Evolutionary conservation across 306 rosid genomes (phyloP).

Genomic region (Dalbergia cultrata): DNA sequence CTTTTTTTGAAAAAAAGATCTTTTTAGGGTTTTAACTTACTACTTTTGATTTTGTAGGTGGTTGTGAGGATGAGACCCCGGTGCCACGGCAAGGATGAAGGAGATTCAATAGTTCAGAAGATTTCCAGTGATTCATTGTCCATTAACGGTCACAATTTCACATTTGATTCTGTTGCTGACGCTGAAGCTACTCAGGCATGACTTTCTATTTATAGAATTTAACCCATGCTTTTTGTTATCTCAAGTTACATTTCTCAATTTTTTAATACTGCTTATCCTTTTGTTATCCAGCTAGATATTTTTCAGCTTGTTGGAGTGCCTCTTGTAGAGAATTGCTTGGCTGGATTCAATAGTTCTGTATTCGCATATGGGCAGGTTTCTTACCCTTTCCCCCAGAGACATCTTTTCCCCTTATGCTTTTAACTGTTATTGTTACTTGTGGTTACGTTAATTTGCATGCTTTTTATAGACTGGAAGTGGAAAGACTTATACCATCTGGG

Average conservation of each 20-base stretch:
- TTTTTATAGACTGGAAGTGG: constrained; percentile 86
- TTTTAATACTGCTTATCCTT: constrained; percentile 10
- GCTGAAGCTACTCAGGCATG: constrained; percentile 77
- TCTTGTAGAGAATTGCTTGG: constrained; percentile 87
- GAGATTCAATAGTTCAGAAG: constrained; percentile 65
- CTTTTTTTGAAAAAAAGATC: not conserved
- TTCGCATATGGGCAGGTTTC: constrained; percentile 92
- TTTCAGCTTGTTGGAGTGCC: constrained; percentile 89
- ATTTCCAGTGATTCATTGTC: constrained; percentile 65
- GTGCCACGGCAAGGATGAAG: constrained; percentile 67
- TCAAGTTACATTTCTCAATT: constrained; percentile 6
- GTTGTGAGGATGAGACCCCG: constrained; percentile 82
- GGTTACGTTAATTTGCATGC: constrained; percentile 29
- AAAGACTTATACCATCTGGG: constrained; percentile 96
- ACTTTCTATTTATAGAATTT: not conserved
- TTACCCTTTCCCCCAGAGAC: not conserved
- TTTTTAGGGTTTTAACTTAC: not conserved
- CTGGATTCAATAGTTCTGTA: constrained; percentile 91
- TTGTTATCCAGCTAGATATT: constrained; percentile 71
- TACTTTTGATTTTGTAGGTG: constrained; percentile 57
- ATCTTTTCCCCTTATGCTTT: not conserved
- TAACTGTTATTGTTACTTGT: constrained; percentile 20
- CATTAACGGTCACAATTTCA: constrained; percentile 80
- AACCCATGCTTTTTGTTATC: constrained; percentile 19
- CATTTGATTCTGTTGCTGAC: constrained; percentile 80